Evolutionary conservation across 2,329 filamentous ascomycete species (phyloP).

Genomic region (Alternaria consortialis): DNA sequence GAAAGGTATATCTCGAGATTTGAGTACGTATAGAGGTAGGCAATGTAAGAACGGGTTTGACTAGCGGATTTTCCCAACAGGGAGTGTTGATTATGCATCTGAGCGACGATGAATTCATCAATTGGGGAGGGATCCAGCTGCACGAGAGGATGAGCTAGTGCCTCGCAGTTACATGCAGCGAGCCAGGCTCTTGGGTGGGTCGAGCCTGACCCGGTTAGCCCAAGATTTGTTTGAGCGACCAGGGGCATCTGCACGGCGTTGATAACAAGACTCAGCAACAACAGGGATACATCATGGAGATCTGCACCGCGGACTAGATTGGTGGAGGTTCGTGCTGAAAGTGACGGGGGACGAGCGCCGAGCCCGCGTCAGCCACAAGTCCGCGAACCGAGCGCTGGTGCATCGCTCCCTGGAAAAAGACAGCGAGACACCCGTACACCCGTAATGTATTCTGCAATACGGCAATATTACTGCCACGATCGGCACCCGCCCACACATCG

Average conservation of each 20-base stretch:
- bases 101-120: constrained; percentile 49
- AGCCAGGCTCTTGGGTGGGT: constrained; percentile 46
- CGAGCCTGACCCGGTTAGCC: constrained; percentile 33
- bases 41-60: constrained; percentile 31
- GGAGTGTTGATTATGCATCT: constrained; percentile 45
- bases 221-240: constrained; percentile 32
- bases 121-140: constrained; percentile 41
- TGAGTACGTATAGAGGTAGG: constrained; percentile 33
- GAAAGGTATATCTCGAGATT: constrained; percentile 20
- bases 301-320: constrained; percentile 31
- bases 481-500: constrained; percentile 5
- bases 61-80: constrained; percentile 40
- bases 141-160: constrained; percentile 45
- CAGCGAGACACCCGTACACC: constrained; percentile 23
- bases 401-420: constrained; percentile 17
- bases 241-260: constrained; percentile 39
- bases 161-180: constrained; percentile 47
- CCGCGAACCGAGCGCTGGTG: constrained; percentile 30
- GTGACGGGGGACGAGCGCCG: constrained; percentile 29
- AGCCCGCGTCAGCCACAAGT: constrained; percentile 38
- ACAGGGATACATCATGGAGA: constrained; percentile 34
- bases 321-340: constrained; percentile 26
- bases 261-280: constrained; percentile 39
- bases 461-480: constrained; percentile 28
- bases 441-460: constrained; percentile 42